Evolutionary conservation across 2,329 filamentous ascomycete genomes (phyloP), one percentile per base, ranked within the genome.

Genomic region (Pseudocercospora ulei): DNA sequence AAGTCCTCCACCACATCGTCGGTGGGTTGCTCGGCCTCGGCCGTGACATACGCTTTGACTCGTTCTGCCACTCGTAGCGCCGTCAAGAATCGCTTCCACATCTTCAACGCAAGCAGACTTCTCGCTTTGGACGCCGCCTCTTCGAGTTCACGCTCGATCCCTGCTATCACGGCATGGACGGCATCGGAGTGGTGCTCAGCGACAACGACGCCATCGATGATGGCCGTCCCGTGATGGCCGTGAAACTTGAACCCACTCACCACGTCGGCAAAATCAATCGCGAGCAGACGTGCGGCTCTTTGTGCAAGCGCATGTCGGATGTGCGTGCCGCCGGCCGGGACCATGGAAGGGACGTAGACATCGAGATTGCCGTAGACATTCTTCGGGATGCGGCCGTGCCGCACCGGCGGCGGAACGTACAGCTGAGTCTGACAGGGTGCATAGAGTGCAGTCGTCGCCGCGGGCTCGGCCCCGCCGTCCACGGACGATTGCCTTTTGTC

Each of bases 231-330:
- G 39, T 84, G 78, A 2, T 84, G 75, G 1, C 86, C 86, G 55
- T 76, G 79, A 64, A 96, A 98, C 23, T 80, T 71, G 55, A 96
- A 98, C 0, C 88, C 88, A 0, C 80, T 90, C 3, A 98, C 75
- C 0, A 90, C 90, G 19, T 88, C 84, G 2, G 84, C 84, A 58
- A 82, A 93, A 62, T 96, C 86, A 11, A 96, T 71, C 0, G 78
- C 78, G 1, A 95, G 61, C 1, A 87, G 64, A 40, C 73, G 76
- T 0, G 86, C 85, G 1, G 88, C 88, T 35, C 73, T 73, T 1
- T 73, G 67, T 1, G 82, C 80, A 35, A 79, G 65, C 8, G 66
- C 60, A 44, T 73, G 67, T 35, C 63, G 64, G 17, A 80, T 62
- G 48, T 79, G 75, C 8, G 65, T 60, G n/a, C 67, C 76, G 3